These are phyloP conservation scores for Volutella citrinella DNA, from an alignment of 2,329 filamentous ascomycete species.

Conservation along the genomic window DNA sequence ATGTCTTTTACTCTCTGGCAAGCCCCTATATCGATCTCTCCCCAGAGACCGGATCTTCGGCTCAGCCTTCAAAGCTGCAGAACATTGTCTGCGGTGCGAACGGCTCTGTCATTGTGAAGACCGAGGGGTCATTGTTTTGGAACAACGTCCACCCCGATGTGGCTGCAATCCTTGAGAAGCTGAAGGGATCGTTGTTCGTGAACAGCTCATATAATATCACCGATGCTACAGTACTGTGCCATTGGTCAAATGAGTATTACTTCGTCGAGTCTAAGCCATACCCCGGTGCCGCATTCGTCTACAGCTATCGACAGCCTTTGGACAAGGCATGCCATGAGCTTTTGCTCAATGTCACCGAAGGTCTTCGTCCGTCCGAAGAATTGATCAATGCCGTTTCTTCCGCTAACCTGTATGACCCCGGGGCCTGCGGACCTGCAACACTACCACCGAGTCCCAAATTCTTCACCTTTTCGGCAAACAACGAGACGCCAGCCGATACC, in stretches of 20 bases:
- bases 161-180: background rate
- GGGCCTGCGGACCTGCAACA: too few species aligned
- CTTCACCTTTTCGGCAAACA: background rate
- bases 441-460: background rate
- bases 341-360: slow-evolving; percentile 1
- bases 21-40: slow-evolving; percentile 2
- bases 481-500: background rate
- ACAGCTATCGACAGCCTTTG: slow-evolving; percentile 1
- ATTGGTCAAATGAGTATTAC: slow-evolving; percentile 7
- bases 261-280: slow-evolving; percentile 4
- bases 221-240: slow-evolving; percentile 4
- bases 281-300: background rate
- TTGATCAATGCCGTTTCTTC: slow-evolving; percentile 1
- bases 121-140: slow-evolving; percentile 1
- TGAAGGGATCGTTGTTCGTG: background rate
- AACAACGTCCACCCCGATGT: background rate
- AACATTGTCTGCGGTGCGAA: slow-evolving; percentile 5
- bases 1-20: slow-evolving; percentile 6
- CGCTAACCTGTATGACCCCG: too few species aligned
- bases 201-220: background rate
- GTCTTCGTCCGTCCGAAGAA: slow-evolving; percentile 1
- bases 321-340: background rate
- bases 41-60: background rate
- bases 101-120: slow-evolving; percentile 2
- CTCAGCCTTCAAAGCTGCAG: slow-evolving; percentile 2